phyloP scores from a whole-genome alignment of 805 yeast genomes.

The Starmerella apis region DNA sequence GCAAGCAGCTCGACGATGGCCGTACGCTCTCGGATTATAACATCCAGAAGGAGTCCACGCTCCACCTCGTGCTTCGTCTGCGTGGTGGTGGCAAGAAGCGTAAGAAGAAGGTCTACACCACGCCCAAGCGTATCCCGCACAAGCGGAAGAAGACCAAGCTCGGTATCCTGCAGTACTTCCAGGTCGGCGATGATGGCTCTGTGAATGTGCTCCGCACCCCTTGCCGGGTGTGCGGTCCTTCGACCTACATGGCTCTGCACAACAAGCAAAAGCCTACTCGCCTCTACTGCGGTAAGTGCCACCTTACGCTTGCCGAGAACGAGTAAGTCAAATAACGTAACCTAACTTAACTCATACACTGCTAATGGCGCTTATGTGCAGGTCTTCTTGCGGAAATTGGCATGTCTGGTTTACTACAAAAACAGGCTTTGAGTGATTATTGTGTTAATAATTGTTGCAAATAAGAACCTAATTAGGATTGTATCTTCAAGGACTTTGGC shows the following conservation, averaged over 20 bases:
- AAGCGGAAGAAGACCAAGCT: conserved; percentile 98
- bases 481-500: too few relatives aligned
- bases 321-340: conserved; percentile 12
- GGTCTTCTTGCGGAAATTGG: too few relatives aligned
- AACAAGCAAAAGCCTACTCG: conserved; percentile 80
- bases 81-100: conserved; percentile 99
- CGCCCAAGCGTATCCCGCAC: conserved; percentile 99
- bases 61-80: conserved; percentile 92
- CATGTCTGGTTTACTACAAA: too few relatives aligned
- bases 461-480: too few relatives aligned
- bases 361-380: conserved; percentile 3
- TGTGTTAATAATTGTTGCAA: too few relatives aligned
- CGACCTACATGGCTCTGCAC: conserved; percentile 96
- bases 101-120: conserved; percentile 99
- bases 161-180: conserved; percentile 98
- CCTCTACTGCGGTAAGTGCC: conserved; percentile 99
- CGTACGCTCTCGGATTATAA: conserved; percentile 95
- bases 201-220: conserved; percentile 98
- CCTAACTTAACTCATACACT: conserved; percentile 9
- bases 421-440: too few relatives aligned
- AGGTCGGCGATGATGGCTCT: conserved; percentile 97
- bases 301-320: conserved; percentile 54
- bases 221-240: conserved; percentile 97
- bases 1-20: conserved; percentile 89
- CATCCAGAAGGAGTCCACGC: conserved; percentile 95